Evolutionary conservation across 768 basidiomycete species (phyloP).

Genomic region (Fomitopsis pulvina): DNA sequence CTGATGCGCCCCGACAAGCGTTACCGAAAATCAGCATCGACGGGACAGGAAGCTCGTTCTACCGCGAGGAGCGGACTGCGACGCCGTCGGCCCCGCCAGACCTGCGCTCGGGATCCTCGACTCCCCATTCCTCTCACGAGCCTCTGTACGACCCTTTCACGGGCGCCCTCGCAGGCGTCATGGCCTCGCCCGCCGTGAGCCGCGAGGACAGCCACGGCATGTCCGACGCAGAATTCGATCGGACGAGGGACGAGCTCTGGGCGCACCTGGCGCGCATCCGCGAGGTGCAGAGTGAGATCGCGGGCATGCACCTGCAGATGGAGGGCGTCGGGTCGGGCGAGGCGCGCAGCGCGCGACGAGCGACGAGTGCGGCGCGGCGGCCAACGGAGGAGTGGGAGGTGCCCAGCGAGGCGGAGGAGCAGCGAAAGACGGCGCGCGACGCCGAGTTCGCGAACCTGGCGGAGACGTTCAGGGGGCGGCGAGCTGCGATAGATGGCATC

Average conservation of each 20-base stretch:
- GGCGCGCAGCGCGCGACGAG: slow-evolving; percentile 12
- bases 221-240: slow-evolving; percentile 13
- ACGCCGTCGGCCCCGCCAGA: slow-evolving; percentile 9
- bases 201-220: slow-evolving; percentile 11
- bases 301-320: slow-evolving; percentile 69
- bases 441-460: slow-evolving; percentile 64
- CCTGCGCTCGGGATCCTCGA: slow-evolving; percentile 11
- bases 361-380: slow-evolving; percentile 39
- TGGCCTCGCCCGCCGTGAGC: slow-evolving; percentile 18
- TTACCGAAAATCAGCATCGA: slow-evolving; percentile 10
- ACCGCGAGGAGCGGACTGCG: slow-evolving; percentile 12
- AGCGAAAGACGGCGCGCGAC: slow-evolving; percentile 44
- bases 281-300: slow-evolving; percentile 66
- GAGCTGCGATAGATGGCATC: slow-evolving; percentile 60
- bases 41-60: slow-evolving; percentile 12
- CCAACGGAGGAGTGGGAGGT: slow-evolving; percentile 36
- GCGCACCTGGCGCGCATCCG: slow-evolving; percentile 60
- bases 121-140: slow-evolving; percentile 19
- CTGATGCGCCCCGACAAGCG: neutral
- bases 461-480: slow-evolving; percentile 63
- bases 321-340: slow-evolving; percentile 48
- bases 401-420: slow-evolving; percentile 47
- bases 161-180: slow-evolving; percentile 34
- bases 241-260: slow-evolving; percentile 52
- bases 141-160: slow-evolving; percentile 42